Conservation (phyloP, 192 early-diverging fungal species). For the Phlyctochytrium bullatum region DNA sequence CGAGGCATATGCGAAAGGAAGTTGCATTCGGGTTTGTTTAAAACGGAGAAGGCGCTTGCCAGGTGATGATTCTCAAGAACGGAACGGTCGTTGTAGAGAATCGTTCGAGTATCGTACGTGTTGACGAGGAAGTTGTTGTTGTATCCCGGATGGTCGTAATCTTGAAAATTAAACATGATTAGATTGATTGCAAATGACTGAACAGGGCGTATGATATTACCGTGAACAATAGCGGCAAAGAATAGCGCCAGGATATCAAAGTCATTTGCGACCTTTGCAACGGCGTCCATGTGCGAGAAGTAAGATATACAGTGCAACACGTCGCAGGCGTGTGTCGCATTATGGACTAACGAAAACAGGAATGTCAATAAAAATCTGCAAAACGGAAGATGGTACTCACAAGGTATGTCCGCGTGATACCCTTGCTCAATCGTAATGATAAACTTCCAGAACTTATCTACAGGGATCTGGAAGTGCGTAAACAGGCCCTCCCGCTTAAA, state of each 20-base stretch:
- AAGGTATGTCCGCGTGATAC: constrained; percentile 50
- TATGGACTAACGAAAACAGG: constrained; percentile 42
- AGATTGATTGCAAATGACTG: no score
- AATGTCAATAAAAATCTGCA: background rate
- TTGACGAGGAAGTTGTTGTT: constrained; percentile 52
- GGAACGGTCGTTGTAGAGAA: constrained; percentile 56
- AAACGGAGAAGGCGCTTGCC: constrained; percentile 38
- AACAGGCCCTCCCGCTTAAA: constrained; percentile 43
- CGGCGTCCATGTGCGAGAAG: constrained; percentile 26
- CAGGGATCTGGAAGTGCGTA: constrained; percentile 36
- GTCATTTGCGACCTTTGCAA: constrained; percentile 32
- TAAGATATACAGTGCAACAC: constrained; percentile 50
- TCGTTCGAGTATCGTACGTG: constrained; percentile 38
- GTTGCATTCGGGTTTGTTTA: constrained; percentile 38
- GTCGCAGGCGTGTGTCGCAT: constrained; percentile 55
- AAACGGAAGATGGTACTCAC: constrained; percentile 26
- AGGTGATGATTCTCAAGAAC: constrained; percentile 57
- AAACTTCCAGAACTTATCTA: constrained; percentile 45
- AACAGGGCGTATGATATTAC: no score
- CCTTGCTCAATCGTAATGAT: constrained; percentile 42
- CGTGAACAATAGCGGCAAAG: constrained; percentile 56
- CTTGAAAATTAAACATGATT: no score
- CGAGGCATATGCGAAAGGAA: constrained; percentile 38
- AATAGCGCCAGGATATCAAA: constrained; percentile 47
- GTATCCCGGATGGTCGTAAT: constrained; percentile 57